Evolutionary conservation across 2,329 filamentous ascomycete genomes (phyloP), one percentile per base, ranked within the genome.

Genomic region (Clonostachys sp.): DNA sequence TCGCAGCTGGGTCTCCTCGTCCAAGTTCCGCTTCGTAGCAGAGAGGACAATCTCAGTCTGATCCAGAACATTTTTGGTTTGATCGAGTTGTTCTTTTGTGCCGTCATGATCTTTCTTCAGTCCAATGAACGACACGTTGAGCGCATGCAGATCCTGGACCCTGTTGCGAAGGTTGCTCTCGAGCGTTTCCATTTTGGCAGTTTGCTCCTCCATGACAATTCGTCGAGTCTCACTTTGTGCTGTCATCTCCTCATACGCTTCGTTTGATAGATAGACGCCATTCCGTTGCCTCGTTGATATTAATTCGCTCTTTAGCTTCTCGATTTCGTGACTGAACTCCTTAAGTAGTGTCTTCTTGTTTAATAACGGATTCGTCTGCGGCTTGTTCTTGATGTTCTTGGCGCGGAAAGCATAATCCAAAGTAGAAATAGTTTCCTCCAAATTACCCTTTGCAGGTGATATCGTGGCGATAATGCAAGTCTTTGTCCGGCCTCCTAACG

Each of bases 381-480:
- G 95, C 67, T 96, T 96, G 68, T 99, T 99, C 44, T 89, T 87
- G 59, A 99, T 99, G 57, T 99, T 97, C 74, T 99, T 99, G 14
- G 94, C 94, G 42, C 94, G 83, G 70, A 97, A 97, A 12, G 94
- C 95, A 62, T 99, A 99, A 64, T 99, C 94, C 2, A 99, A 78
- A 0, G 95, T 99, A 1, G 94, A 97, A 50, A 99, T 97, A 0
- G 95, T 99, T 67, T 99, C 94, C 61, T 99, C 94, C 2, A 99
- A 75, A 57, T 97, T 99, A 67, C 86, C 91, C 66, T 94, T 95
- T 8, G 91, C 90, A 2, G 94, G 91, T 3, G 94, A 97, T 39
- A 99, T 80, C 1, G 94, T 99, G 6, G 94, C 94, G 60, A 99
- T 97, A 55, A 99, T 99, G 72, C 94, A 99, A 0, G 94, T 99